A percentile compares a stretch with the other conserved stretches of the same genome.
Conservation (phyloP, 257 asterid genomes). For the Capsicum baccatum region DNA sequence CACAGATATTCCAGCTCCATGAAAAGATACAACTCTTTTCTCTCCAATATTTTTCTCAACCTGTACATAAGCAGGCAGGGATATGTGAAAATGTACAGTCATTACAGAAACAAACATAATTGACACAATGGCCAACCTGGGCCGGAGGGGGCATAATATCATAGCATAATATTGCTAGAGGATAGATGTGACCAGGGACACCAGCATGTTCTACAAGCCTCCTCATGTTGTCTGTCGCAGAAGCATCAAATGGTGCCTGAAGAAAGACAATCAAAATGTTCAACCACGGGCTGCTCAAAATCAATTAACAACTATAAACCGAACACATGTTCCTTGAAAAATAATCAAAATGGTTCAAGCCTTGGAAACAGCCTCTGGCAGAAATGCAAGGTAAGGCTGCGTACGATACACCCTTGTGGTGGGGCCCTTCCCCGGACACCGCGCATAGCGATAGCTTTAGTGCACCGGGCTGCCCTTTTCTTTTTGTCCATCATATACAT, state of each 20-base stretch:
- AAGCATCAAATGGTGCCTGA: slow-evolving; percentile 81
- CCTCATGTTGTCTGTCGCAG: slow-evolving; percentile 84
- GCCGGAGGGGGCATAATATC: slow-evolving; percentile 88
- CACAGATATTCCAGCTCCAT: slow-evolving; percentile 83
- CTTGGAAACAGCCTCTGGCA: too few relatives aligned
- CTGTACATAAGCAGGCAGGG: slow-evolving; percentile 55
- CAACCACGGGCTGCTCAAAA: slow-evolving; percentile 16
- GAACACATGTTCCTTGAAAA: not conserved
- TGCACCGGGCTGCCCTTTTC: too few relatives aligned
- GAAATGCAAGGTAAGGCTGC: too few relatives aligned
- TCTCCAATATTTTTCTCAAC: slow-evolving; percentile 94
- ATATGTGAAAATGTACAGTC: slow-evolving; percentile 16
- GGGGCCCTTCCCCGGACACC: too few relatives aligned
- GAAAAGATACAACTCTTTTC: slow-evolving; percentile 76
- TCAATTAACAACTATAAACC: slow-evolving; percentile 30
- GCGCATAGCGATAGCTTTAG: too few relatives aligned
- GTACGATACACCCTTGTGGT: too few relatives aligned
- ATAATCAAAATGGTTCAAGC: not conserved
- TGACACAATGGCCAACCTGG: slow-evolving; percentile 49
- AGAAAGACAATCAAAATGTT: slow-evolving; percentile 30
- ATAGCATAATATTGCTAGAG: slow-evolving; percentile 71
- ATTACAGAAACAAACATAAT: slow-evolving; percentile 12
- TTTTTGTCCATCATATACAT: not conserved
- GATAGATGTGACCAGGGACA: slow-evolving; percentile 75
- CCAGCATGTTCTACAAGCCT: slow-evolving; percentile 85